phyloP scores from a whole-genome alignment of 1,139 yeast genomes.

The Pichia sp. region DNA sequence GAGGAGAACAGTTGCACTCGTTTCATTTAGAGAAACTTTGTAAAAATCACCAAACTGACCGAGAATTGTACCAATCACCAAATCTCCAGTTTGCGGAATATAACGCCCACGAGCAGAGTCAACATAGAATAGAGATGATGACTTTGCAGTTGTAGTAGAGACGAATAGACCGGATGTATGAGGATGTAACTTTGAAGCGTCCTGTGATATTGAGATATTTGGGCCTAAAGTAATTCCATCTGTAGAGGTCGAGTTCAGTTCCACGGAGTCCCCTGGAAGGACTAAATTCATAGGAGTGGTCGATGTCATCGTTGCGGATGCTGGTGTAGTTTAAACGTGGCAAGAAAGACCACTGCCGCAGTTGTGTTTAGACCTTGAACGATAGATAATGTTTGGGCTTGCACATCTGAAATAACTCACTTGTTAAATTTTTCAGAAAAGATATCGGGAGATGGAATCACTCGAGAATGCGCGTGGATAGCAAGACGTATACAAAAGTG shows the following conservation, averaged over 20 bases:
- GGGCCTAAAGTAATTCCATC: constrained; percentile 36
- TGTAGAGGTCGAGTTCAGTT: constrained; percentile 1
- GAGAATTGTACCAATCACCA: constrained; percentile 68
- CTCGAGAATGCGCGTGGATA: too few species aligned
- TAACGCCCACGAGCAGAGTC: constrained; percentile 63
- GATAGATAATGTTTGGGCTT: too few species aligned
- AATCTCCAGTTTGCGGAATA: constrained; percentile 69
- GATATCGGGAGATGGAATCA: too few species aligned
- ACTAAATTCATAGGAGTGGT: constrained; percentile 12
- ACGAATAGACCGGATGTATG: constrained; percentile 37
- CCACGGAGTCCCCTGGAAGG: constrained; percentile 26
- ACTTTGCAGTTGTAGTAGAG: constrained; percentile 23
- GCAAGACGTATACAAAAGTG: too few species aligned
- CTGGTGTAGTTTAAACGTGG: too few species aligned
- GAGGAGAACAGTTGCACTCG: constrained; percentile 57
- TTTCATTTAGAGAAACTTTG: constrained; percentile 63
- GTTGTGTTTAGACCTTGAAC: too few species aligned
- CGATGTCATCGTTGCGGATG: neutral
- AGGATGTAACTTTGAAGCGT: constrained; percentile 26
- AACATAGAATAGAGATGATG: constrained; percentile 35
- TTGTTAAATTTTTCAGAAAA: too few species aligned
- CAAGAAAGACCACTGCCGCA: too few species aligned
- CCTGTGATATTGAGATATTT: constrained; percentile 26
- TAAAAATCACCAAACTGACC: constrained; percentile 72
- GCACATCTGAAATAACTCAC: too few species aligned